These are phyloP conservation scores for Chlamydomonas sphaeroides DNA, from an alignment of 139 green algal genomes.

Conservation along the genomic window DNA sequence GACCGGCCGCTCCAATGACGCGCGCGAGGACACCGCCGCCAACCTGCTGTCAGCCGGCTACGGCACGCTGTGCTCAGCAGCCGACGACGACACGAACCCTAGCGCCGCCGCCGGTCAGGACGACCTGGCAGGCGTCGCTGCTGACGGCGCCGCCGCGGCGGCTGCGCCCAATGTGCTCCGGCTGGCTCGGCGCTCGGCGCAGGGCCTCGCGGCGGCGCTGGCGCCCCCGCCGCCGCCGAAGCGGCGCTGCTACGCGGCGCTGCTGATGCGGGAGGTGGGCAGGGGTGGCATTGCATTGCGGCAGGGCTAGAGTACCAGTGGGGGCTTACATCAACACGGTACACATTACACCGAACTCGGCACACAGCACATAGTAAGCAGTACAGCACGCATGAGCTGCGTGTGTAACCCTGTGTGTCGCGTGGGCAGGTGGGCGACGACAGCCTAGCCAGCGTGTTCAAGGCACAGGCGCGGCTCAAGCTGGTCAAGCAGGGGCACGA, in stretches of 20 bases:
- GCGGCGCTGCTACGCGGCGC: constrained; percentile 60
- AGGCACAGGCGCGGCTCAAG: constrained; percentile 57
- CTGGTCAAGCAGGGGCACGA: constrained; percentile 42
- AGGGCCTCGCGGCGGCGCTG: too few species aligned
- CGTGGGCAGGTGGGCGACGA: too few species aligned
- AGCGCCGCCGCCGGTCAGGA: too few species aligned
- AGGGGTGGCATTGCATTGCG: constrained; percentile 15
- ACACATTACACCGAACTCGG: too few species aligned
- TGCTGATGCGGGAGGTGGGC: constrained; percentile 59
- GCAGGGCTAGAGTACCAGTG: not conserved
- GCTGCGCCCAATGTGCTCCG: not conserved
- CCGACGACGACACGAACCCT: too few species aligned
- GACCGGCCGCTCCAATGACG: constrained; percentile 61
- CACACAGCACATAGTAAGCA: too few species aligned
- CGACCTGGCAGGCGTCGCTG: not conserved
- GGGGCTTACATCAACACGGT: too few species aligned
- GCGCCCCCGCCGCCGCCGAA: not conserved
- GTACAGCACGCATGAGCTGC: too few species aligned
- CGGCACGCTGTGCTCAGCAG: constrained; percentile 58
- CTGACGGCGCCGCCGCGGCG: not conserved
- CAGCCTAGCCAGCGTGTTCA: constrained; percentile 67
- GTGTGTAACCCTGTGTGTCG: too few species aligned
- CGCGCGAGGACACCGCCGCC: constrained; percentile 44
- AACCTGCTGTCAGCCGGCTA: constrained; percentile 64
- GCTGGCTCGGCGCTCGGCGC: not conserved